Percentiles rank a stretch among this genome's conserved stretches.
These are phyloP conservation scores for Acrasis kona DNA, from an alignment of 78 protist genomes.

Conservation along the genomic window DNA sequence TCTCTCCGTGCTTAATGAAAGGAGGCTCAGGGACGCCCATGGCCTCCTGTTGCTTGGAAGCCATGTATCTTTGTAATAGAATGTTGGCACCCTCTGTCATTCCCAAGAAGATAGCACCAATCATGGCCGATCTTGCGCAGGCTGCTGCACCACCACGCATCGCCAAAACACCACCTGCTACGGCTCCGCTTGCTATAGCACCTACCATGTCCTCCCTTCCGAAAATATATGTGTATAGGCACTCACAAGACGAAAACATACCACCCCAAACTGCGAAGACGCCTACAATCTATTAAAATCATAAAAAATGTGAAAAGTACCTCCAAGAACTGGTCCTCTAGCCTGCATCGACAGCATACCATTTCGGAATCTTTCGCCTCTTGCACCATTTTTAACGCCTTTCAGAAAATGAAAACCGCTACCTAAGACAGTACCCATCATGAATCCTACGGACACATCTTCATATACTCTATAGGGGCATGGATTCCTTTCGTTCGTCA, in stretches of 20 bases:
- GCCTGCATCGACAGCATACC: slow-evolving; percentile 8
- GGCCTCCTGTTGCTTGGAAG: not conserved
- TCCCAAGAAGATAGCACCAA: slow-evolving; percentile 6
- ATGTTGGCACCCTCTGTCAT: not conserved
- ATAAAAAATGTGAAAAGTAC: too few species aligned
- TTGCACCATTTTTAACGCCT: slow-evolving; percentile 28
- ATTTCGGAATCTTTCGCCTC: slow-evolving; percentile 22
- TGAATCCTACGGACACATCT: slow-evolving; percentile 44
- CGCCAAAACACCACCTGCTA: not conserved
- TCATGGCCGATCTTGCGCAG: slow-evolving; percentile 3
- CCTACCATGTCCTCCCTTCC: slow-evolving; percentile 32
- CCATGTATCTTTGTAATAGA: not conserved
- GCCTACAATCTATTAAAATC: too few species aligned
- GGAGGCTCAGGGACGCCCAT: not conserved
- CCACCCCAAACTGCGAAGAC: slow-evolving; percentile 57
- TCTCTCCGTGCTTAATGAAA: too few species aligned
- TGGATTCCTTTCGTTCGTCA: too few species aligned
- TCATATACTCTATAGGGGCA: slow-evolving; percentile 25
- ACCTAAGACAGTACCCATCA: slow-evolving; percentile 32
- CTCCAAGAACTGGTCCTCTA: too few species aligned
- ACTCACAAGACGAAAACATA: slow-evolving; percentile 45
- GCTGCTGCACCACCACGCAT: slow-evolving; percentile 3
- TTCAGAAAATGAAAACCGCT: slow-evolving; percentile 12
- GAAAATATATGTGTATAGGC: slow-evolving; percentile 16
- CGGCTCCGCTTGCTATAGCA: not conserved